Conservation (phyloP, 129 eudicot species). For the sunflower (Helianthus annuus) region DNA sequence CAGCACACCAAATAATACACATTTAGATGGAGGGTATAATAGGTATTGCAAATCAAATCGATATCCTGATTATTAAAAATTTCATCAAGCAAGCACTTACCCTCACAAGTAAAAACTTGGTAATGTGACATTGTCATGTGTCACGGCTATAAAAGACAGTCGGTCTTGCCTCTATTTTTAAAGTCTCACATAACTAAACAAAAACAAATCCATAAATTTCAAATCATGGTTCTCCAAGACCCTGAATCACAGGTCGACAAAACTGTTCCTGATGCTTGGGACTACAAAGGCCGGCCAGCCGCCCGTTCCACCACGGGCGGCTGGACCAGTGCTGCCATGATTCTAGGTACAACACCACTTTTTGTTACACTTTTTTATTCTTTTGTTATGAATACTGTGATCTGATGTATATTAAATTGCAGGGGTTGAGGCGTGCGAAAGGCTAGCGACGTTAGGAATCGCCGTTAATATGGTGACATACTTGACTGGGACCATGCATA, state of each 20-base stretch:
- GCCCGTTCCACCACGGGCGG: constrained; percentile 79
- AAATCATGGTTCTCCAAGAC: constrained; percentile 44
- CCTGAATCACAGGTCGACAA: constrained; percentile 44
- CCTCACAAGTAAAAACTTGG: not conserved
- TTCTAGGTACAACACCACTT: constrained; percentile 52
- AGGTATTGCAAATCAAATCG: too few relatives aligned
- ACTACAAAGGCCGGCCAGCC: constrained; percentile 75
- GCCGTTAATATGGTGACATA: constrained; percentile 90
- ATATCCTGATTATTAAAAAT: too few relatives aligned
- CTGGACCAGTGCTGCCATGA: constrained; percentile 89
- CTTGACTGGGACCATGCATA: constrained; percentile 82
- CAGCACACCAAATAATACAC: too few relatives aligned
- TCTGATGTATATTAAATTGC: not conserved
- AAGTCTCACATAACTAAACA: not conserved
- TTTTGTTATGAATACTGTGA: not conserved
- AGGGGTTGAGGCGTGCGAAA: constrained; percentile 87
- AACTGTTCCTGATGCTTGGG: constrained; percentile 83
- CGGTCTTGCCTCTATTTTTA: constrained; percentile 19
- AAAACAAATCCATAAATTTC: not conserved
- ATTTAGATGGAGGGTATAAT: too few relatives aligned
- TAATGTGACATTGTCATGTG: constrained; percentile 2
- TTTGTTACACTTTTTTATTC: not conserved
- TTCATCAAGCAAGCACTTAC: too few relatives aligned
- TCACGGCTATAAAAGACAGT: constrained; percentile 36
- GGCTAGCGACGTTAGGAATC: constrained; percentile 88